A percentile compares a stretch with the other conserved stretches of the same genome.
phyloP scores from a whole-genome alignment of 1,139 yeast genomes.

The Pneumocystis carinii region DNA sequence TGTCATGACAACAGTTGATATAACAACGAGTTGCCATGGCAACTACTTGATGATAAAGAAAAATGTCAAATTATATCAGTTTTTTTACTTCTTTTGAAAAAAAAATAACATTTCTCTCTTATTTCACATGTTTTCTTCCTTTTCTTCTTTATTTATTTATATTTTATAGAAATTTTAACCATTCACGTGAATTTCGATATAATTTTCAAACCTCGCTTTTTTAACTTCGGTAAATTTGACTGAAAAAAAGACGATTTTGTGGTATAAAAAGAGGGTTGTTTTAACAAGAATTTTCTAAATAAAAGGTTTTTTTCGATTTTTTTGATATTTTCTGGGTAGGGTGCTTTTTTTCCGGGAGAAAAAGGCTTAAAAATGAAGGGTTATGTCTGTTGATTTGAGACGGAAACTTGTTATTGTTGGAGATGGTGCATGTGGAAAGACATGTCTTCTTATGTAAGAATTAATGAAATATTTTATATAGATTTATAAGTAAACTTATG shows the following conservation, averaged over 20 bases:
- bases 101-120: too few species aligned
- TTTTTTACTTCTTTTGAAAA: too few species aligned
- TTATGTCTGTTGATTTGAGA: conserved; percentile 12
- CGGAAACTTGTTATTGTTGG: conserved; percentile 75
- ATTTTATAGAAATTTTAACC: too few species aligned
- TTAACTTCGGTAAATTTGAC: not conserved
- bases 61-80: too few species aligned
- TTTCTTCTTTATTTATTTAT: too few species aligned
- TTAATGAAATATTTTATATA: not conserved
- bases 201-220: not conserved
- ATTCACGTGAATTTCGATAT: not conserved
- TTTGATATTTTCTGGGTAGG: not conserved
- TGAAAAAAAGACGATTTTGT: not conserved
- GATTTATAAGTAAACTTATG: conserved; percentile 31
- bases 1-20: too few species aligned
- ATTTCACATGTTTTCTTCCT: too few species aligned
- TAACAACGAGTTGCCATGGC: too few species aligned
- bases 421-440: conserved; percentile 92
- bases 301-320: not conserved
- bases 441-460: conserved; percentile 46
- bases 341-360: not conserved
- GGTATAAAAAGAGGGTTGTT: not conserved
- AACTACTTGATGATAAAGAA: too few species aligned
- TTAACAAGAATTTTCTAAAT: not conserved
- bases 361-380: not conserved